Evolutionary conservation across 345 rosid species (phyloP).

Genomic region (Arabidopsis thaliana): TAIR10.1 NC_003074.8:9208501-9209000

Average conservation of each 20-base stretch:
- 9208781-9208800: not conserved
- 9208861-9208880: not conserved
- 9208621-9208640: not conserved
- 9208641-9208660: not conserved
- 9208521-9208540: not conserved
- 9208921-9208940: slow-evolving; percentile 23
- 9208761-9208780: not conserved
- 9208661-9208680: no score
- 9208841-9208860: slow-evolving; percentile 19
- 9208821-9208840: not conserved
- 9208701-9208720: not conserved
- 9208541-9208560: no score
- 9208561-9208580: not conserved
- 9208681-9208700: not conserved
- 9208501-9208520: no score
- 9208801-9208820: not conserved
- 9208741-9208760: not conserved
- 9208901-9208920: slow-evolving; percentile 23
- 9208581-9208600: not conserved
- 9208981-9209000: slow-evolving; percentile 33
- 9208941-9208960: slow-evolving; percentile 33
- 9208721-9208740: not conserved
- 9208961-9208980: slow-evolving; percentile 28
- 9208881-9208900: slow-evolving; percentile 23
- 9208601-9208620: not conserved